A percentile compares a stretch with the other conserved stretches of the same genome.
Conservation (phyloP, 768 basidiomycete genomes). For the Dendrothele bispora region DNA sequence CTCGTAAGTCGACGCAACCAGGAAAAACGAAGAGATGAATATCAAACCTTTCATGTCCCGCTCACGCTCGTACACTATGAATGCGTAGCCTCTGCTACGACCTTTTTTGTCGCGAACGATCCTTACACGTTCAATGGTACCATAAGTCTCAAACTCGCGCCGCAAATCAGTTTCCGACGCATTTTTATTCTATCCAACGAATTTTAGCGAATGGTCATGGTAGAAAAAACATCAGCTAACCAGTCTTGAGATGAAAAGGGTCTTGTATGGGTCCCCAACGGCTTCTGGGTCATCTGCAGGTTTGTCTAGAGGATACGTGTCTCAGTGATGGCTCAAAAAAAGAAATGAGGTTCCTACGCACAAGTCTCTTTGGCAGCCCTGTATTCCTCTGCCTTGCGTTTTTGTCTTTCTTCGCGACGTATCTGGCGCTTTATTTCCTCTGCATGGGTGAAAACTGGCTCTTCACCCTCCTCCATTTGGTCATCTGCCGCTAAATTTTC, state of each 20-base stretch:
- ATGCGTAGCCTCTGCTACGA: slow-evolving; percentile 90
- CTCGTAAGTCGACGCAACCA: slow-evolving; percentile 11
- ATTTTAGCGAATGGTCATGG: slow-evolving; percentile 12
- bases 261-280: slow-evolving; percentile 96
- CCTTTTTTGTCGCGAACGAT: slow-evolving; percentile 91
- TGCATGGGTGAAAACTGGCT: slow-evolving; percentile 75
- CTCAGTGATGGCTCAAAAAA: slow-evolving; percentile 9
- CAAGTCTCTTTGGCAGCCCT: slow-evolving; percentile 83
- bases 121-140: slow-evolving; percentile 90
- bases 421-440: slow-evolving; percentile 84
- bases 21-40: slow-evolving; percentile 13
- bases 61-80: slow-evolving; percentile 96
- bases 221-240: slow-evolving; percentile 38
- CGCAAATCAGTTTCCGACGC: slow-evolving; percentile 91
- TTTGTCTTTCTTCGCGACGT: slow-evolving; percentile 74
- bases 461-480: slow-evolving; percentile 83
- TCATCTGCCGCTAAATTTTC: slow-evolving; percentile 57
- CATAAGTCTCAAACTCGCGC: slow-evolving; percentile 94
- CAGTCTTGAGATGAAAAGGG: slow-evolving; percentile 92
- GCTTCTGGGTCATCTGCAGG: slow-evolving; percentile 91
- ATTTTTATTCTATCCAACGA: slow-evolving; percentile 70
- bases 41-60: slow-evolving; percentile 96
- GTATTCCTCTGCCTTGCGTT: slow-evolving; percentile 73
- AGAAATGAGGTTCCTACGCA: slow-evolving; percentile 44
- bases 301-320: slow-evolving; percentile 61